Conservation (phyloP, 1,139 yeast genomes). For the Blastobotrys illinoisensis region DNA sequence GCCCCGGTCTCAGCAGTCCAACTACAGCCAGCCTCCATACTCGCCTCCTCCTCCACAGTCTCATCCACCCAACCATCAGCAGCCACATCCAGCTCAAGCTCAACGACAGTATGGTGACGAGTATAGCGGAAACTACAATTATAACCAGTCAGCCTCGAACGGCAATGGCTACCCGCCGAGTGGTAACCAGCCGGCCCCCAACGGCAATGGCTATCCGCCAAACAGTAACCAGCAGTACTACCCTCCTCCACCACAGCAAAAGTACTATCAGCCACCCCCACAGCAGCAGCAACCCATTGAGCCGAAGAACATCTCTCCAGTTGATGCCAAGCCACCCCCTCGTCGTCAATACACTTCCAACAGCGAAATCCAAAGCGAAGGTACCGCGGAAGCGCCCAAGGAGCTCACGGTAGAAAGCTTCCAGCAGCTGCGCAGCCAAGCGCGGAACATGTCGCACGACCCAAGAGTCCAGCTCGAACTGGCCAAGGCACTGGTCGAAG, state of each 20-base stretch:
- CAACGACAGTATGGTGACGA: not conserved
- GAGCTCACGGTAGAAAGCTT: constrained; percentile 27
- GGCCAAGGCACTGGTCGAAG: constrained; percentile 35
- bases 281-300: constrained; percentile 1
- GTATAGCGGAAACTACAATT: no score
- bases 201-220: not conserved
- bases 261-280: not conserved
- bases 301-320: not conserved
- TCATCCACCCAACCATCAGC: constrained; percentile 3
- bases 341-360: constrained; percentile 21
- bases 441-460: constrained; percentile 28
- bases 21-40: not conserved
- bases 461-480: constrained; percentile 33
- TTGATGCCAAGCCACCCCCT: constrained; percentile 24
- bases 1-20: not conserved
- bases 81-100: not conserved
- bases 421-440: constrained; percentile 28
- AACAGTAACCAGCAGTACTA: not conserved
- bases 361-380: constrained; percentile 13
- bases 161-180: not conserved
- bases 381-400: constrained; percentile 12
- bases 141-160: not conserved
- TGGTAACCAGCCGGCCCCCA: not conserved
- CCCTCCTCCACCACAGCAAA: constrained; percentile 10
- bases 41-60: constrained; percentile 3